Percentiles rank a stretch among this genome's conserved stretches.
Conservation (phyloP, 2,329 filamentous ascomycete species). For the Cytospora chrysosperma region DNA sequence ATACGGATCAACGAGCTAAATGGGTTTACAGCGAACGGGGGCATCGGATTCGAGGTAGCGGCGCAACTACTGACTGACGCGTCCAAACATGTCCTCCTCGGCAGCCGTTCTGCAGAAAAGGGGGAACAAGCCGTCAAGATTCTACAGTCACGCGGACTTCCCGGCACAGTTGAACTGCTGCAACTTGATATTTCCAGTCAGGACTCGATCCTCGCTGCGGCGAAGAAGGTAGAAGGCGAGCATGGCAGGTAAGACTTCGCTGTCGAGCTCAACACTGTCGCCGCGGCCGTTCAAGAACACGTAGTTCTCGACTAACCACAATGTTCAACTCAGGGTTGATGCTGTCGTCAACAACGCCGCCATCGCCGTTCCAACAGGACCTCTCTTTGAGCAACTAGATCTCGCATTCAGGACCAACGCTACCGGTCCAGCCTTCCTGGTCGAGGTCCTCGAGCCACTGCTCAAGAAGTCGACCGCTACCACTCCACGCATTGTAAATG, state of each 20-base stretch:
- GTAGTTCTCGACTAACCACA: too few relatives aligned
- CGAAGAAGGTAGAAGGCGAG: background rate
- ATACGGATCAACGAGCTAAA: background rate
- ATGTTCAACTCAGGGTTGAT: background rate
- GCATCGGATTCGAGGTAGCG: slow-evolving; percentile 7
- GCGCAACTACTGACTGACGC: slow-evolving; percentile 1
- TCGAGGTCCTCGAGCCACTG: slow-evolving; percentile 3
- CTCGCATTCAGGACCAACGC: background rate
- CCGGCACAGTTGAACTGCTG: background rate
- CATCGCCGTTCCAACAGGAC: background rate
- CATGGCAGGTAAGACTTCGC: background rate
- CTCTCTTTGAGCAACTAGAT: background rate
- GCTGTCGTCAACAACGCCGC: slow-evolving; percentile 10
- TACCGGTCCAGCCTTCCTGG: slow-evolving; percentile 3
- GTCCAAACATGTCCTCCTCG: background rate
- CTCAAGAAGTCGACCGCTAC: background rate
- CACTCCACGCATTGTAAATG: slow-evolving; percentile 3
- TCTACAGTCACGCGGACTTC: background rate
- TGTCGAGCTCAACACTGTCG: background rate
- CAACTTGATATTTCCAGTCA: background rate
- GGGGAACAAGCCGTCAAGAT: slow-evolving; percentile 1
- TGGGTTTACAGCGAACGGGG: background rate
- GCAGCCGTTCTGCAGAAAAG: slow-evolving; percentile 10
- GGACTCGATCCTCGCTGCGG: background rate
- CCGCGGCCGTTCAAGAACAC: too few relatives aligned